Evolutionary conservation across 495 filamentous ascomycete genomes (phyloP).

Genomic region (Penicillium manginii): DNA sequence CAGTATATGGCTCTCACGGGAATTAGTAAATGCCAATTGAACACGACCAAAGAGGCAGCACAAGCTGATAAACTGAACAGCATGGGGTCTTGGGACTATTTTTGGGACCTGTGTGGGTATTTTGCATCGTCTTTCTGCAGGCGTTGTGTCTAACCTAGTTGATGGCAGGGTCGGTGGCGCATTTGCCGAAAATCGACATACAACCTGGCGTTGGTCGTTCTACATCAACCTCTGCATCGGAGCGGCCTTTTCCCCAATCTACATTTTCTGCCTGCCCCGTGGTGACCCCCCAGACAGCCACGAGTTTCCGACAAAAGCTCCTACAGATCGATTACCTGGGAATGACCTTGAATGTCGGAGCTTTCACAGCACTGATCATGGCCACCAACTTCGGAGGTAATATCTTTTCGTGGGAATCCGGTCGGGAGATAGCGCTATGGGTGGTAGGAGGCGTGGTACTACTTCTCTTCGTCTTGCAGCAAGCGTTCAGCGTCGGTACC

Average conservation of each 20-base stretch:
- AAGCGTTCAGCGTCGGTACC: slow-evolving; percentile 56
- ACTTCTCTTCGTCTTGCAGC: slow-evolving; percentile 52
- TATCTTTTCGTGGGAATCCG: slow-evolving; percentile 55
- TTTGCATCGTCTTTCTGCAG: not conserved
- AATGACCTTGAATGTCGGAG: slow-evolving; percentile 40
- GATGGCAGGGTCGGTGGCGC: slow-evolving; percentile 56
- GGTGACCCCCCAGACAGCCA: slow-evolving; percentile 51
- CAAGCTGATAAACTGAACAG: slow-evolving; percentile 2
- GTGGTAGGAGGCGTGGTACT: slow-evolving; percentile 56
- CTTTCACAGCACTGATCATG: slow-evolving; percentile 48
- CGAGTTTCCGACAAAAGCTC: slow-evolving; percentile 37
- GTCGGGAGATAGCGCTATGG: slow-evolving; percentile 57
- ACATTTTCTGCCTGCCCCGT: slow-evolving; percentile 57
- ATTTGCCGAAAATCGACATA: slow-evolving; percentile 47
- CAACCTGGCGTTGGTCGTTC: slow-evolving; percentile 68
- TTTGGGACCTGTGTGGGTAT: slow-evolving; percentile 54
- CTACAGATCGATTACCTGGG: slow-evolving; percentile 40
- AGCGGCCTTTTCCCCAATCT: slow-evolving; percentile 55
- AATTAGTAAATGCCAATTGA: slow-evolving; percentile 18
- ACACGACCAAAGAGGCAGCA: not conserved
- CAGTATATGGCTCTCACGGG: slow-evolving; percentile 37
- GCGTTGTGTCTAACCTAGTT: not conserved
- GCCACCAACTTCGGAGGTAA: slow-evolving; percentile 60
- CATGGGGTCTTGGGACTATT: slow-evolving; percentile 46
- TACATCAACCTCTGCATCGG: slow-evolving; percentile 71